A percentile compares a stretch with the other conserved stretches of the same genome.
phyloP scores from a whole-genome alignment of 305 asterid genomes.

The Plantago rigida region DNA sequence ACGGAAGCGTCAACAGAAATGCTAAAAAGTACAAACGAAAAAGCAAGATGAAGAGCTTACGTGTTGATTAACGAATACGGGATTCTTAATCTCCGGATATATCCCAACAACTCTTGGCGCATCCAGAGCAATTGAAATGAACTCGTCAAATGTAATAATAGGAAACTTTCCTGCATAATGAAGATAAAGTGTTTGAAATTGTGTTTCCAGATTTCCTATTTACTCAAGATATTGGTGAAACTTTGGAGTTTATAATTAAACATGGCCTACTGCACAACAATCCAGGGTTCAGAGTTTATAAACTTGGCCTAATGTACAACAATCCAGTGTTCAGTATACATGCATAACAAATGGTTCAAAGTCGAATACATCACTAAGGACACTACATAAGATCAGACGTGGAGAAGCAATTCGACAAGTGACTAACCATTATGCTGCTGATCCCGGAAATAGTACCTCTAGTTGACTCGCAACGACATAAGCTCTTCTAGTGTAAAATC shows the following conservation, averaged over 20 bases:
- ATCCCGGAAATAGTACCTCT: slow-evolving; percentile 60
- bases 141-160: slow-evolving; percentile 77
- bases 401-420: slow-evolving; percentile 14
- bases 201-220: too few relatives aligned
- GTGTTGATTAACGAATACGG: slow-evolving; percentile 63
- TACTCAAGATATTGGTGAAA: too few relatives aligned
- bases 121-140: slow-evolving; percentile 64
- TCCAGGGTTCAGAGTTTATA: too few relatives aligned
- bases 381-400: too few relatives aligned
- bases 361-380: too few relatives aligned
- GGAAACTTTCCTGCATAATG: slow-evolving; percentile 57
- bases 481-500: slow-evolving; percentile 71
- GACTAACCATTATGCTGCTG: slow-evolving; percentile 63
- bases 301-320: too few relatives aligned
- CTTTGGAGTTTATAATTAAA: too few relatives aligned
- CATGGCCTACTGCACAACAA: too few relatives aligned
- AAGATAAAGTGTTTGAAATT: background rate
- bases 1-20: too few relatives aligned
- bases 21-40: background rate
- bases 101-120: slow-evolving; percentile 83
- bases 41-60: slow-evolving; percentile 40
- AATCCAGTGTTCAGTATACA: too few relatives aligned
- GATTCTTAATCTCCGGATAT: slow-evolving; percentile 89
- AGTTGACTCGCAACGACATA: slow-evolving; percentile 54
- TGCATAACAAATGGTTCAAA: too few relatives aligned